Percentiles rank a stretch among this genome's conserved stretches.
phyloP scores from a whole-genome alignment of 805 yeast species.

The Nakazawaea wyomingensis region DNA sequence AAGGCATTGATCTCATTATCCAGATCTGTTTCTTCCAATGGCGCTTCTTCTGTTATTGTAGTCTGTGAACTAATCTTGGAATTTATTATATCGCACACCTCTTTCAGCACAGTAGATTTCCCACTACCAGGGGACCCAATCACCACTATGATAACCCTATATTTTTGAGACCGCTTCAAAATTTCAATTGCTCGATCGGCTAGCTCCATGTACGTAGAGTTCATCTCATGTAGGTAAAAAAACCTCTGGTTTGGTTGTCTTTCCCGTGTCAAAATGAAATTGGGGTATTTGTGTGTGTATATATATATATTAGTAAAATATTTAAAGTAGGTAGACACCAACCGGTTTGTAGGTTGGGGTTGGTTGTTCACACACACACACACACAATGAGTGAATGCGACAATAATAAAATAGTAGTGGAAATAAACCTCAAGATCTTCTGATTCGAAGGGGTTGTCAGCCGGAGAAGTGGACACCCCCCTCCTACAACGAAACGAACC shows the following conservation, averaged over 20 bases:
- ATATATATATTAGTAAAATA: too few relatives aligned
- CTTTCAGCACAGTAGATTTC: slow-evolving; percentile 10
- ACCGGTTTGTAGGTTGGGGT: too few relatives aligned
- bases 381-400: too few relatives aligned
- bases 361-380: too few relatives aligned
- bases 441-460: too few relatives aligned
- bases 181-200: slow-evolving; percentile 8
- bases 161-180: not conserved
- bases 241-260: not conserved
- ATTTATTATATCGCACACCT: slow-evolving; percentile 9
- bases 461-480: not conserved
- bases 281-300: too few relatives aligned
- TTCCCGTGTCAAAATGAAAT: too few relatives aligned
- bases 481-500: too few relatives aligned
- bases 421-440: too few relatives aligned
- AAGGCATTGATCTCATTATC: not conserved
- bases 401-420: too few relatives aligned
- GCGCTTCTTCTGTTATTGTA: too few relatives aligned
- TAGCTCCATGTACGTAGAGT: slow-evolving; percentile 4
- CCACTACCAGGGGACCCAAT: slow-evolving; percentile 13
- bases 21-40: not conserved
- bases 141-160: slow-evolving; percentile 10
- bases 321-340: too few relatives aligned
- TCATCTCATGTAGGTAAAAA: not conserved
- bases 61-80: not conserved